Evolutionary conservation across 1,284 basidiomycete genomes (phyloP), one percentile per base, ranked within the genome.

Genomic region (Trichosporon faecale): DNA sequence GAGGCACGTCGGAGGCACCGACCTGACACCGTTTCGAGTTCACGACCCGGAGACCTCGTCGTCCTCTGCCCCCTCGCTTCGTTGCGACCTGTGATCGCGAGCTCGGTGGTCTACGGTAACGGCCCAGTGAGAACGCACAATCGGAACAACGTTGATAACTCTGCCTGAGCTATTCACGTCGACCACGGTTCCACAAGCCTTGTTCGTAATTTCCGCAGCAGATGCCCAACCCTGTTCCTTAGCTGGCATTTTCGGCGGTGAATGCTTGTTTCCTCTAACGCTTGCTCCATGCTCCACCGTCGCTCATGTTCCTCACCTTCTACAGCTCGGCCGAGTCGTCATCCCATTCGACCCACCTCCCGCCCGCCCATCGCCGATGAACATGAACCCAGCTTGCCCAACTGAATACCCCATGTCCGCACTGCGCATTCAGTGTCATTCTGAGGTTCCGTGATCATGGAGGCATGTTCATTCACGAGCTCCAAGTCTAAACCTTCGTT

Each of bases 81-180:
- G 21, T 23, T 60, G 21, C 44, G 44, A 46, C 52, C 7, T 14
- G 23, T 55, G 55, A 31, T 31, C 29, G 25, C 25, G 11, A 29
- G 49, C 49, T 5, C 40, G 16, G 18, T 12, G 12, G n/a, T n/a
- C n/a, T n/a, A n/a, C n/a, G n/a, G n/a, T n/a, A n/a, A n/a, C n/a
- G n/a, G n/a, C 8, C 27, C 27, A 60, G 11, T 29, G 16, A 31
- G 7, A 31, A 23, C 5, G 11, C 14, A 16, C 57, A 33, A 61
- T n/a, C 57, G 57, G 57, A 33, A 33, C 57, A 61, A 61, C 57
- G 57, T 61, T 61, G 57, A 61, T 61, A 61, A 61, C 18, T 9
- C 49, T 23, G 49, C 49, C 18, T 31, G 57, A 16, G 12, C 52
- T 29, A 57, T 57, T 57, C 52, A 57, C 23, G 3, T n/a, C 7